Evolutionary conservation across 2,329 filamentous ascomycete genomes (phyloP).

Genomic region (Biscogniauxia mediterranea): DNA sequence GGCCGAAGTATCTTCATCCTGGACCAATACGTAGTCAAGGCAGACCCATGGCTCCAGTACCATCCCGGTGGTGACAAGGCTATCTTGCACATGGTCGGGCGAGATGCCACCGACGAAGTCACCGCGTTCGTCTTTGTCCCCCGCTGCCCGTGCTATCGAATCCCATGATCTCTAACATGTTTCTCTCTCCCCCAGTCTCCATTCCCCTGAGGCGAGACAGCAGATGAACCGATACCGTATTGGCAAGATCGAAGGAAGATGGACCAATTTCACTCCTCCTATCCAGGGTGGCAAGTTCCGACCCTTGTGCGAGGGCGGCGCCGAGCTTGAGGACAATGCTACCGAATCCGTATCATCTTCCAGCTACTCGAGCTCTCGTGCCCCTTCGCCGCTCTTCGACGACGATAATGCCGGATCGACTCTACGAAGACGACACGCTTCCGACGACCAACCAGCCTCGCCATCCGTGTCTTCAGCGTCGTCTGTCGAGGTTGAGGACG

Average conservation of each 20-base stretch:
- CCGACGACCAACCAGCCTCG: conserved; percentile 28
- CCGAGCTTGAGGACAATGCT: conserved; percentile 35
- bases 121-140: conserved; percentile 63
- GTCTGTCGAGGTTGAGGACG: conserved; percentile 48
- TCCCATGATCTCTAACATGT: background rate
- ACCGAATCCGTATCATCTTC: conserved; percentile 43
- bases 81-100: conserved; percentile 89
- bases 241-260: conserved; percentile 75
- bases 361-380: conserved; percentile 53
- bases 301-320: conserved; percentile 37
- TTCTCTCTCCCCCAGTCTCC: conserved; percentile 55
- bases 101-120: conserved; percentile 92
- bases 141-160: conserved; percentile 18
- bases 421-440: conserved; percentile 32
- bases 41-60: conserved; percentile 83
- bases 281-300: conserved; percentile 86
- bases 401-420: conserved; percentile 35
- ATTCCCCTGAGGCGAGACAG: conserved; percentile 72
- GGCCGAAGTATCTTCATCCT: conserved; percentile 79
- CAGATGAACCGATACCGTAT: conserved; percentile 83
- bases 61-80: conserved; percentile 91
- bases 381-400: conserved; percentile 52
- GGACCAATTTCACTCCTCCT: conserved; percentile 86
- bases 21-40: conserved; percentile 77
- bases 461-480: conserved; percentile 62